Conservation (phyloP, 495 filamentous ascomycete genomes). For the Pyrenula massariospora region DNA sequence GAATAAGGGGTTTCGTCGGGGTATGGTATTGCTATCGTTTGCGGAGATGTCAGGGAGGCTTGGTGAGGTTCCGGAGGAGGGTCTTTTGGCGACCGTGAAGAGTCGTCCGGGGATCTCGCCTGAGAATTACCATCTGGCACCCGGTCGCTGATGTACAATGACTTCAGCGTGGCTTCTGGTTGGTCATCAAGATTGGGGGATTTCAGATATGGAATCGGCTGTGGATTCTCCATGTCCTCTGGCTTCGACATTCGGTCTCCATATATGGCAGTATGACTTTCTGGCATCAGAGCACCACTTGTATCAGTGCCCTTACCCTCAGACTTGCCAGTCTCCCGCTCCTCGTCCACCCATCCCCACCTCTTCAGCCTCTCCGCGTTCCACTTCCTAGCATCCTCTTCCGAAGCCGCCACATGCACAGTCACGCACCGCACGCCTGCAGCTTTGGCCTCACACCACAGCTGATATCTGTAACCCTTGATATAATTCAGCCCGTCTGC, state of each 20-base stretch:
- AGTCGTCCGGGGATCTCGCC: neutral
- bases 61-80: too few species aligned
- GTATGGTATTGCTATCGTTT: conserved; percentile 5
- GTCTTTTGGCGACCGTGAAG: neutral
- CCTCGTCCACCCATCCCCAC: neutral
- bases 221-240: neutral
- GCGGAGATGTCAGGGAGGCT: too few species aligned
- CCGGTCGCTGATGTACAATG: conserved; percentile 12
- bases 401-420: conserved; percentile 27
- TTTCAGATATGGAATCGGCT: neutral
- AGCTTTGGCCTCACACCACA: conserved; percentile 90
- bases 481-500: conserved; percentile 93
- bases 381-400: neutral
- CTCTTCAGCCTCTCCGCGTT: neutral
- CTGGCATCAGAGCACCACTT: neutral
- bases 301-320: conserved; percentile 1
- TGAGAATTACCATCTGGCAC: conserved; percentile 1
- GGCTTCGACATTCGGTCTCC: neutral
- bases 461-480: conserved; percentile 93
- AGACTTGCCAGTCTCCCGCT: neutral
- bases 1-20: conserved; percentile 47
- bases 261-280: neutral
- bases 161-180: conserved; percentile 12
- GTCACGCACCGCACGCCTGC: conserved; percentile 71
- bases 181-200: neutral